These are phyloP conservation scores for Apostasia shenzhenica DNA, from an alignment of 106 monocot genomes.

Conservation along the genomic window DNA sequence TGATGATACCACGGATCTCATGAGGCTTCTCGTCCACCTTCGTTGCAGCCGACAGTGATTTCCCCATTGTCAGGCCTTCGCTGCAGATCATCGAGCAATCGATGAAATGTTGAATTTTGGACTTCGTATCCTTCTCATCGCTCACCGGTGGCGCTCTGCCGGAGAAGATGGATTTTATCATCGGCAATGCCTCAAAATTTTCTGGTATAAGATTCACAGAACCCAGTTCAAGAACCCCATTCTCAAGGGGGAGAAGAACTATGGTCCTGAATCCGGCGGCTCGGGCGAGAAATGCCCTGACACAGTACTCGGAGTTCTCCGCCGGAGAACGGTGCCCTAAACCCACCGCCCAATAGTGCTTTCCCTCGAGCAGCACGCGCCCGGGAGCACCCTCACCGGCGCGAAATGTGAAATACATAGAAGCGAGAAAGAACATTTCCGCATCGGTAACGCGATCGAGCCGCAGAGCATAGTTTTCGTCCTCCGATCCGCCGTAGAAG, in stretches of 20 bases:
- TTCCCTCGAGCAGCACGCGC: slow-evolving; percentile 30
- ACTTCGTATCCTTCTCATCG: background rate
- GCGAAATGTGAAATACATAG: slow-evolving; percentile 89
- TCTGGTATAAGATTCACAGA: slow-evolving; percentile 34
- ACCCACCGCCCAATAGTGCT: slow-evolving; percentile 40
- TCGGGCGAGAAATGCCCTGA: slow-evolving; percentile 41
- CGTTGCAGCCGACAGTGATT: too few relatives aligned
- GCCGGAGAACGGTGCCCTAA: slow-evolving; percentile 13
- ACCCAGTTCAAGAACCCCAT: slow-evolving; percentile 66
- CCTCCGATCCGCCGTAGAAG: slow-evolving; percentile 36
- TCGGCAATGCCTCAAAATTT: slow-evolving; percentile 15
- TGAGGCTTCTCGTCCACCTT: too few relatives aligned
- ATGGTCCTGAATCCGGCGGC: slow-evolving; percentile 49
- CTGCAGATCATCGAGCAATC: slow-evolving; percentile 43
- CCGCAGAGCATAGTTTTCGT: slow-evolving; percentile 47
- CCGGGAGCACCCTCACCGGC: slow-evolving; percentile 65
- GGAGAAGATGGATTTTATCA: slow-evolving; percentile 24
- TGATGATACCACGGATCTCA: slow-evolving; percentile 4
- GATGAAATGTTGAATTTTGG: background rate
- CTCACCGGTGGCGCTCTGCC: background rate
- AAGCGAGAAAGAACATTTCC: slow-evolving; percentile 78
- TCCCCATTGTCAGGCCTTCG: slow-evolving; percentile 32
- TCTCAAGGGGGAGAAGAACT: slow-evolving; percentile 53
- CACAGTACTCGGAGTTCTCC: slow-evolving; percentile 33
- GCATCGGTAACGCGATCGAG: slow-evolving; percentile 62